Evolutionary conservation across 2,329 filamentous ascomycete species (phyloP), one percentile per base, ranked within the genome.

Genomic region (Ophiostoma quercus): DNA sequence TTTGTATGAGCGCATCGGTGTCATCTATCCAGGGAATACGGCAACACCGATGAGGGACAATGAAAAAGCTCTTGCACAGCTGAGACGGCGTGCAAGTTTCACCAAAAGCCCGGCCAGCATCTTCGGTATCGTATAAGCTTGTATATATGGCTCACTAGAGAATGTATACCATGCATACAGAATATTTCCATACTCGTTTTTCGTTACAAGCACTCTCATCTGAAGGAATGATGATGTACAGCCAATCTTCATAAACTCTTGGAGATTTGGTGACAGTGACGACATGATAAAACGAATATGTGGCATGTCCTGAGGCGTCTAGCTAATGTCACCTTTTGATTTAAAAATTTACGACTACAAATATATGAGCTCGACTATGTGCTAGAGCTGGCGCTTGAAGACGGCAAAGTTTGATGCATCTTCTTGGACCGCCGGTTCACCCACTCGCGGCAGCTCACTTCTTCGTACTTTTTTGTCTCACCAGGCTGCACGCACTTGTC

Each of bases 401-500:
- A 65, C 19, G 32, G 9, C 3, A 2, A 41, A 9, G 65, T 66
- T 39, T 41, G 22, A 54, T 71, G 69, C 71, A 72, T 72, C 25
- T 60, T 67, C 19, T 68, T 32, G 14, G 60, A 67, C 29, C 71
- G 66, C 22, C 69, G 66, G 39, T 54, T 51, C 22, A 72, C 67
- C 71, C 71, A 72, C n/a, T 72, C 71, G 32, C 22, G 54, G 16
- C 71, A 72, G 69, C 68, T 66, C 43, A 72, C 67, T 63, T 72
- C 71, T 22, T 8, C 39, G 63, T 72, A 72, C 67, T 69, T 69
- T 66, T 69, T 68, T 16, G 57, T 65, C 54, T 72, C 71, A 51
- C 71, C 71, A 5, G 60, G 43, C 2, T 29, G 68, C 62, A 72
- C 67, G 39, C 69, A 71, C 60, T 12, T 66, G 66, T 72, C 69